Base-by-base conservation (phyloP, 2,329 filamentous ascomycete species). In the Sarocladium strictum region DNA sequence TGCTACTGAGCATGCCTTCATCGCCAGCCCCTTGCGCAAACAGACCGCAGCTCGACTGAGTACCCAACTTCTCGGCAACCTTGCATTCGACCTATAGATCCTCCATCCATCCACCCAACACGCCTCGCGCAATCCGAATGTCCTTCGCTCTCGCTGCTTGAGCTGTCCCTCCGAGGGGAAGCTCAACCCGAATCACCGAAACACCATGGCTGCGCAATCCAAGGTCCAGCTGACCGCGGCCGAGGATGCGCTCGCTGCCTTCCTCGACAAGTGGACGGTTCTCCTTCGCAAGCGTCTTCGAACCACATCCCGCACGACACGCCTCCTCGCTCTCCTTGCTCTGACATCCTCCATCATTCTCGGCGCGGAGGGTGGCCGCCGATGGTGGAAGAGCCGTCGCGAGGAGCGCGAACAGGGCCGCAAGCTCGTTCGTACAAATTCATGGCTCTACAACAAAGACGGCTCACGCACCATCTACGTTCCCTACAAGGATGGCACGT, bases 381-480 rank as follows among this genome's bases (percentile, higher is more conserved):
- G 82, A 58, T 89, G 87, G 81, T 93, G 89, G 81, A 85, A 80
- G 65, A 83, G 79, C 55, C 79, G 84, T 57, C 83, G 82, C 50
- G 85, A 84, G 59, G 93, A 97, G 71, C 85, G 83, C 60, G 91
- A 94, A 62, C 87, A 91, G 62, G 92, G 92, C 4, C 79, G 83
- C 58, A 87, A 89, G 60, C 79, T 99, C 53, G 76, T 97, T 59
- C 84, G 94, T 56, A 87, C 89, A 57, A 99, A 99, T 71, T 97
- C 93, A 29, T 96, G 91, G 64, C 77, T 97, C 58, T 84, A 89
- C 71, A 90, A 93, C 63, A 97, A 97, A 73, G 94, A 97, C 76
- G 94, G 94, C 51, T 93, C 90, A 50, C 81, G 94, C 54, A 96
- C 91, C 14, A 94, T 99, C 56, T 97, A 94, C 66, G 94, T 99